Evolutionary conservation across 2,329 filamentous ascomycete species (phyloP).

Genomic region (Diaporthe vaccinii): DNA sequence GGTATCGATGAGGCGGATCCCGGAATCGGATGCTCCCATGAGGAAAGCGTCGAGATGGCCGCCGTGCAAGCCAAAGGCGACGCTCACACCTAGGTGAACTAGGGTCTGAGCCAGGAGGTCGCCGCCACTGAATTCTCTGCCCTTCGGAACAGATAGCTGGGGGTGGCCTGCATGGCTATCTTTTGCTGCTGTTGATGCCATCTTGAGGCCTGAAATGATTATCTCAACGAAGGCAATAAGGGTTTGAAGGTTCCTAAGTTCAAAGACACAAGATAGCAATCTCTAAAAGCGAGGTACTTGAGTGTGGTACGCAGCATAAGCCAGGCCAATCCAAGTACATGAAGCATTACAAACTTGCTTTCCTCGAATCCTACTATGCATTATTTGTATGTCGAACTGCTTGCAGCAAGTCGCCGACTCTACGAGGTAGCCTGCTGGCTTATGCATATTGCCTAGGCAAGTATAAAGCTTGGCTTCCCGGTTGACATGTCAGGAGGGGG

Average conservation of each 20-base stretch:
- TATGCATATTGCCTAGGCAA: not conserved
- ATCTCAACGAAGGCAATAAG: not conserved
- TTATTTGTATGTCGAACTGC: not conserved
- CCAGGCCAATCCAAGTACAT: not conserved
- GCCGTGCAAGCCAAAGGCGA: constrained; percentile 62
- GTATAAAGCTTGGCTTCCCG: not conserved
- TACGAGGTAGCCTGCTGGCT: not conserved
- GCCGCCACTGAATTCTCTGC: constrained; percentile 56
- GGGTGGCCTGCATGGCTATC: not conserved
- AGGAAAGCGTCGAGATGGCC: constrained; percentile 63
- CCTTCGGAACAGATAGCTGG: not conserved
- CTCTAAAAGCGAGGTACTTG: not conserved
- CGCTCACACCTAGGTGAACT: constrained; percentile 55
- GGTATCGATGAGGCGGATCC: constrained; percentile 59
- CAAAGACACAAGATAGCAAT: not conserved
- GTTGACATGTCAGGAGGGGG: constrained; percentile 1
- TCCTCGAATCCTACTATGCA: not conserved
- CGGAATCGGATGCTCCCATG: constrained; percentile 55
- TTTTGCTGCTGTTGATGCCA: not conserved
- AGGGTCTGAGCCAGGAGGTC: constrained; percentile 61
- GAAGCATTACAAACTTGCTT: not conserved
- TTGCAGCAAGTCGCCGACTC: not conserved
- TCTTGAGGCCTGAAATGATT: not conserved
- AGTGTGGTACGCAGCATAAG: no score
- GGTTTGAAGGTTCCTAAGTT: not conserved